Percentiles rank a stretch among this genome's conserved stretches.
phyloP scores from a whole-genome alignment of 129 eudicot species.

The Flaveria sonorensis region DNA sequence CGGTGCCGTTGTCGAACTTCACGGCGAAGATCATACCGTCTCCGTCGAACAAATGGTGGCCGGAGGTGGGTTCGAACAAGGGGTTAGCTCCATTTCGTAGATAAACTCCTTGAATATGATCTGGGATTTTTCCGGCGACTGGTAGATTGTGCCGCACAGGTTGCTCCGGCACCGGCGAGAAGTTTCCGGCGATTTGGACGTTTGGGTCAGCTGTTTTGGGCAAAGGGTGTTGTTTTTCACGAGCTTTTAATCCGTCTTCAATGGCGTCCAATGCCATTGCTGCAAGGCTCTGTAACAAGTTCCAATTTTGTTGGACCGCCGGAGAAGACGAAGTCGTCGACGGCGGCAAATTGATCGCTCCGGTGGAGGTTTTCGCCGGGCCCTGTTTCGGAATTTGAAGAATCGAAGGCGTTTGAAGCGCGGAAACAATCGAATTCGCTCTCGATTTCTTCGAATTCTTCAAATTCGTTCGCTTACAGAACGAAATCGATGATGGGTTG shows the following conservation, averaged over 20 bases:
- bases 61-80: conserved; percentile 47
- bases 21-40: conserved; percentile 64
- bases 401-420: conserved; percentile 49
- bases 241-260: conserved; percentile 42
- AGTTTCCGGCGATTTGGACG: conserved; percentile 56
- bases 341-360: neutral
- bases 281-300: conserved; percentile 56
- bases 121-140: conserved; percentile 48
- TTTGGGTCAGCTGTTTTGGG: conserved; percentile 61
- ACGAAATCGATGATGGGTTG: conserved; percentile 21
- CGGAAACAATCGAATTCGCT: conserved; percentile 21
- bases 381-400: conserved; percentile 44
- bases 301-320: conserved; percentile 46
- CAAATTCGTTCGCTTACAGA: conserved; percentile 29
- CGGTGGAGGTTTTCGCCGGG: conserved; percentile 6
- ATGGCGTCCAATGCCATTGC: conserved; percentile 68
- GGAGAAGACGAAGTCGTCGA: conserved; percentile 7
- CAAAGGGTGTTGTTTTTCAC: conserved; percentile 47
- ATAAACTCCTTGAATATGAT: conserved; percentile 47
- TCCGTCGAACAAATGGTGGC: conserved; percentile 62
- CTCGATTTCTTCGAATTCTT: conserved; percentile 12
- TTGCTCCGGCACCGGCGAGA: conserved; percentile 60
- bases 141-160: conserved; percentile 42
- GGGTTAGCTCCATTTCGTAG: conserved; percentile 62
- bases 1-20: conserved; percentile 45